Evolutionary conservation across 805 yeast genomes (phyloP).

Genomic region (Vanderwaltozyma verrucispora): DNA sequence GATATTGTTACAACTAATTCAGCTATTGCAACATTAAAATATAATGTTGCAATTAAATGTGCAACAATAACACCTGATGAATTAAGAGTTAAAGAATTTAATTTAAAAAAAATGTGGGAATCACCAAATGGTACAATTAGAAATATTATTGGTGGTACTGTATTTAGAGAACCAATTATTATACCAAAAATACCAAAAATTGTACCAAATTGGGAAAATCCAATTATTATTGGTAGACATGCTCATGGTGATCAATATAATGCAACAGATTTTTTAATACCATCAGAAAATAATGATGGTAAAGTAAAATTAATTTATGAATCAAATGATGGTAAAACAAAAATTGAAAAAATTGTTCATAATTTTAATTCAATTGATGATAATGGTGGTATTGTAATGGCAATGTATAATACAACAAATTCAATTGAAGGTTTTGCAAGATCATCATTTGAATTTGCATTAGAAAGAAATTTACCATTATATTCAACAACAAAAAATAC

Average conservation of each 20-base stretch:
- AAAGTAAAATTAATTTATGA: slow-evolving; percentile 65
- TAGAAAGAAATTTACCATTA: slow-evolving; percentile 66
- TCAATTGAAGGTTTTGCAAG: slow-evolving; percentile 88
- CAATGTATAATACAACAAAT: slow-evolving; percentile 94
- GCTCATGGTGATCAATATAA: slow-evolving; percentile 96
- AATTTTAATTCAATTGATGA: slow-evolving; percentile 42
- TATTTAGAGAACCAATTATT: slow-evolving; percentile 92
- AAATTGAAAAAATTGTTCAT: slow-evolving; percentile 30
- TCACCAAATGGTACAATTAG: slow-evolving; percentile 97
- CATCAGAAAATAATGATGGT: slow-evolving; percentile 49
- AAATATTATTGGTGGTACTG: slow-evolving; percentile 92
- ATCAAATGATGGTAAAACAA: slow-evolving; percentile 43
- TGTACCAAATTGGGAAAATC: slow-evolving; percentile 88
- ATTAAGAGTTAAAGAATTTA: slow-evolving; percentile 85
- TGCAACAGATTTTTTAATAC: slow-evolving; percentile 77
- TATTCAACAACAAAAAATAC: slow-evolving; percentile 92
- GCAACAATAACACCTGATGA: slow-evolving; percentile 99
- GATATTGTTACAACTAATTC: slow-evolving; percentile 86
- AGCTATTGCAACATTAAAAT: slow-evolving; percentile 78
- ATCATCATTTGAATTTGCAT: slow-evolving; percentile 81
- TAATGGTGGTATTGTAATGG: slow-evolving; percentile 60
- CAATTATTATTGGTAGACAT: slow-evolving; percentile 94
- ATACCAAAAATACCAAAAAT: slow-evolving; percentile 81
- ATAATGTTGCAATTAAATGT: slow-evolving; percentile 92
- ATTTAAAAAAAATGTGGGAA: slow-evolving; percentile 91